Percentiles rank a stretch among this genome's conserved stretches.
These are phyloP conservation scores for Starmerella floricola DNA, from an alignment of 805 yeast genomes.

Conservation along the genomic window DNA sequence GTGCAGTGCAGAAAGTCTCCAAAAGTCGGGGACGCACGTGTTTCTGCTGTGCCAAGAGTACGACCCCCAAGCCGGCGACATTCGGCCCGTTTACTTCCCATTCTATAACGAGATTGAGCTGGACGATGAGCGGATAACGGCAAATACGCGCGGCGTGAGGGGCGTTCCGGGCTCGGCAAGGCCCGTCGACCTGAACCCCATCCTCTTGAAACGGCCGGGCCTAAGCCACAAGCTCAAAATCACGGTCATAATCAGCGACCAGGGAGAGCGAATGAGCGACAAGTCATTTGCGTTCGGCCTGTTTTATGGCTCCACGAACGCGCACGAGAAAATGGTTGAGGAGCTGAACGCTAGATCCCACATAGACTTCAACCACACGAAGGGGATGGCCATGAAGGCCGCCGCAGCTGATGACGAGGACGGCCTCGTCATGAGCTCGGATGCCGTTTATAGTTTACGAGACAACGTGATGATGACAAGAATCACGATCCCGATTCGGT, in stretches of 20 bases:
- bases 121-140: slow-evolving; percentile 41
- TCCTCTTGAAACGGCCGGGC: slow-evolving; percentile 23
- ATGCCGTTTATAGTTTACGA: slow-evolving; percentile 52
- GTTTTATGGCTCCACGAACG: slow-evolving; percentile 43
- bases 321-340: slow-evolving; percentile 35
- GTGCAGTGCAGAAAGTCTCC: slow-evolving; percentile 35
- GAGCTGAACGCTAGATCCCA: slow-evolving; percentile 38
- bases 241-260: slow-evolving; percentile 35
- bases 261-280: slow-evolving; percentile 38
- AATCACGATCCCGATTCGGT: slow-evolving; percentile 60
- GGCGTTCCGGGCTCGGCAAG: slow-evolving; percentile 64
- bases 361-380: slow-evolving; percentile 41
- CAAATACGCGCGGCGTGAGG: slow-evolving; percentile 60
- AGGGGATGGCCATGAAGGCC: slow-evolving; percentile 34
- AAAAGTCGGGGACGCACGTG: slow-evolving; percentile 33
- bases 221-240: slow-evolving; percentile 5
- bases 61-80: slow-evolving; percentile 9
- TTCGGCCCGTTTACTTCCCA: slow-evolving; percentile 47
- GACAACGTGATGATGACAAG: slow-evolving; percentile 70
- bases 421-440: slow-evolving; percentile 59
- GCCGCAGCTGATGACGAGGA: slow-evolving; percentile 40
- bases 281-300: slow-evolving; percentile 35
- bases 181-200: slow-evolving; percentile 66
- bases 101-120: slow-evolving; percentile 53
- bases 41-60: slow-evolving; percentile 40